Percentiles rank a stretch among this genome's conserved stretches.
These are phyloP conservation scores for Parathielavia appendiculata DNA, from an alignment of 495 filamentous ascomycete species.

Conservation along the genomic window DNA sequence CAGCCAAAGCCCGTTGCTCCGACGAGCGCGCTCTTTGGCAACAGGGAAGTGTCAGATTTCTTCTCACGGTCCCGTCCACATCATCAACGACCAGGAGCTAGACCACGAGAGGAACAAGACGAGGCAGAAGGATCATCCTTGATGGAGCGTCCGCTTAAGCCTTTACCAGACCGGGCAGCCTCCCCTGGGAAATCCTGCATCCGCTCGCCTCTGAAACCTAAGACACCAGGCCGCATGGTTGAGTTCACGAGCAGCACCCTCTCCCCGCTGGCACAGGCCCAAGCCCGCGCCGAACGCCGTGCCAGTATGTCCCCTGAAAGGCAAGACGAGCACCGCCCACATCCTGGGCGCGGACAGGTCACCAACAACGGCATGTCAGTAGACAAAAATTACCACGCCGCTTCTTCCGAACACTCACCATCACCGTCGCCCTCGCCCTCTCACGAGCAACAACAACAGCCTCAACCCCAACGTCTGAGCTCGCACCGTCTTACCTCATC, in stretches of 20 bases:
- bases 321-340: slow-evolving; percentile 10
- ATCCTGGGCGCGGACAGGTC: background rate
- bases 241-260: slow-evolving; percentile 41
- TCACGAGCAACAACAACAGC: background rate
- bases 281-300: slow-evolving; percentile 26
- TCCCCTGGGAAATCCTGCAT: slow-evolving; percentile 50
- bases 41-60: slow-evolving; percentile 16
- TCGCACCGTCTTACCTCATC: background rate
- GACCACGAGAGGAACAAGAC: background rate
- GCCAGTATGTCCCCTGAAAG: slow-evolving; percentile 24
- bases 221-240: slow-evolving; percentile 44
- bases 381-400: slow-evolving; percentile 17
- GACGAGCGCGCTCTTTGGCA: slow-evolving; percentile 17
- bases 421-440: background rate
- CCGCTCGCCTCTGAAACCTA: slow-evolving; percentile 48
- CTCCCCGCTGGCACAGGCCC: slow-evolving; percentile 33
- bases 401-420: background rate
- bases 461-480: background rate
- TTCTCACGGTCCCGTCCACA: slow-evolving; percentile 12
- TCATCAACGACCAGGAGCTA: background rate
- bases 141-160: slow-evolving; percentile 11
- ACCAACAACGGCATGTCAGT: background rate
- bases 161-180: slow-evolving; percentile 31
- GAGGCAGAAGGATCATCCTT: slow-evolving; percentile 20
- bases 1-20: slow-evolving; percentile 14